phyloP scores from a whole-genome alignment of 2,329 filamentous ascomycete genomes.

The Dissoconium aciculare region DNA sequence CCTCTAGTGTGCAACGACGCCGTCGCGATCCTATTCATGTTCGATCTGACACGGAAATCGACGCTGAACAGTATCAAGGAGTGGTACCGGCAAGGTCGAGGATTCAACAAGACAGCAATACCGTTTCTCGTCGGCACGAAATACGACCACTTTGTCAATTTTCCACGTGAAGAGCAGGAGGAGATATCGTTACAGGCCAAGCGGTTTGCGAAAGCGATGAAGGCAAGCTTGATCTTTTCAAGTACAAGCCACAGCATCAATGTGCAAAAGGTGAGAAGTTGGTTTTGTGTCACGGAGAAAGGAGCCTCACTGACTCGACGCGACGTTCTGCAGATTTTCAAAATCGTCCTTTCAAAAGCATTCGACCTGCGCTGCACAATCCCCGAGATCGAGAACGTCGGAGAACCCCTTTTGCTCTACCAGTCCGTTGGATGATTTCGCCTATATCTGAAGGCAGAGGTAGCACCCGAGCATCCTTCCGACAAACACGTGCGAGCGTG shows the following conservation, averaged over 20 bases:
- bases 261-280: conserved; percentile 69
- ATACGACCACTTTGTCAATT: conserved; percentile 99
- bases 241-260: conserved; percentile 99
- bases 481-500: no score
- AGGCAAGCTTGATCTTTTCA: conserved; percentile 92
- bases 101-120: conserved; percentile 99
- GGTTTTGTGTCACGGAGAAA: conserved; percentile 2
- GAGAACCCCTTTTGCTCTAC: conserved; percentile 87
- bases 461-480: no score
- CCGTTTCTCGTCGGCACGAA: conserved; percentile 95
- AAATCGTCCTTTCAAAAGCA: conserved; percentile 95
- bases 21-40: conserved; percentile 98
- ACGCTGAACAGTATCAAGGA: conserved; percentile 99
- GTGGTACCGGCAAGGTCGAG: conserved; percentile 93
- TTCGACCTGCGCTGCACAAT: conserved; percentile 99
- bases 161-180: conserved; percentile 91
- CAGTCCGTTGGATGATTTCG: conserved; percentile 28
- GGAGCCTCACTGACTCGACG: conserved; percentile 3
- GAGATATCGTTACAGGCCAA: conserved; percentile 97
- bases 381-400: conserved; percentile 94
- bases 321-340: conserved; percentile 69
- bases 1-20: conserved; percentile 98
- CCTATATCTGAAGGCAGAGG: neutral
- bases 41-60: conserved; percentile 93
- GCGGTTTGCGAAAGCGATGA: conserved; percentile 95